These are phyloP conservation scores for Paracorniculantispora psalliotae DNA, from an alignment of 2,329 filamentous ascomycete species.

Conservation along the genomic window DNA sequence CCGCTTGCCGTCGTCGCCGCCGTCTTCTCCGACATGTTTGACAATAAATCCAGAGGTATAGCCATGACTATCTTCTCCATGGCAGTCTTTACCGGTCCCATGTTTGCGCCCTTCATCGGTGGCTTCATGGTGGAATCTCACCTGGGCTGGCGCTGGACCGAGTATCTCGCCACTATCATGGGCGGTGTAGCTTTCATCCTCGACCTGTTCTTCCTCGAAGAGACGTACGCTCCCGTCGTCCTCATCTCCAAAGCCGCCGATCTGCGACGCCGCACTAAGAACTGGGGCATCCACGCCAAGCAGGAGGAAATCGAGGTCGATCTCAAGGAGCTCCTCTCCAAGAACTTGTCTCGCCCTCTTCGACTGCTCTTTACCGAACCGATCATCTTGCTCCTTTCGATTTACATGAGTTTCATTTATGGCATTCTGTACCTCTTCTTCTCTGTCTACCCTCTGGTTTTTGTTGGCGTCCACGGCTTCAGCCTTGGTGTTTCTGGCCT, in stretches of 20 bases:
- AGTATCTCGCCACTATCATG: slow-evolving; percentile 60
- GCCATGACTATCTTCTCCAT: slow-evolving; percentile 41
- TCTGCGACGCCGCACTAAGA: slow-evolving; percentile 57
- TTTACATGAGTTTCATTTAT: slow-evolving; percentile 74
- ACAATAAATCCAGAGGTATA: slow-evolving; percentile 55
- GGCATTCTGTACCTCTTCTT: slow-evolving; percentile 79
- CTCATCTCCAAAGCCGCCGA: slow-evolving; percentile 57
- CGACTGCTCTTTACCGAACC: slow-evolving; percentile 63
- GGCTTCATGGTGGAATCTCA: slow-evolving; percentile 60
- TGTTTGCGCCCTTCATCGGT: slow-evolving; percentile 64
- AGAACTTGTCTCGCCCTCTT: slow-evolving; percentile 63
- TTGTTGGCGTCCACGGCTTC: slow-evolving; percentile 67
- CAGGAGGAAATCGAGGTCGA: slow-evolving; percentile 68
- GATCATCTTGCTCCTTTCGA: slow-evolving; percentile 61
- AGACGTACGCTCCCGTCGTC: slow-evolving; percentile 66
- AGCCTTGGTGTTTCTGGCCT: slow-evolving; percentile 65
- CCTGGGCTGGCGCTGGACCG: slow-evolving; percentile 70
- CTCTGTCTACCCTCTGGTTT: slow-evolving; percentile 79
- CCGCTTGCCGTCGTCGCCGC: slow-evolving; percentile 65
- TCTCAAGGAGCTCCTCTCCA: slow-evolving; percentile 56
- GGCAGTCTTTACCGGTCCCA: slow-evolving; percentile 59
- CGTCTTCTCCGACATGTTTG: slow-evolving; percentile 68
- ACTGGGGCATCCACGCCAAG: slow-evolving; percentile 68
- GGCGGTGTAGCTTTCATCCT: slow-evolving; percentile 55
- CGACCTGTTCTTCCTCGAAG: slow-evolving; percentile 58